A percentile compares a stretch with the other conserved stretches of the same genome.
Conservation (phyloP, 345 rosid species). For the Rhodomyrtus tomentosa region DNA sequence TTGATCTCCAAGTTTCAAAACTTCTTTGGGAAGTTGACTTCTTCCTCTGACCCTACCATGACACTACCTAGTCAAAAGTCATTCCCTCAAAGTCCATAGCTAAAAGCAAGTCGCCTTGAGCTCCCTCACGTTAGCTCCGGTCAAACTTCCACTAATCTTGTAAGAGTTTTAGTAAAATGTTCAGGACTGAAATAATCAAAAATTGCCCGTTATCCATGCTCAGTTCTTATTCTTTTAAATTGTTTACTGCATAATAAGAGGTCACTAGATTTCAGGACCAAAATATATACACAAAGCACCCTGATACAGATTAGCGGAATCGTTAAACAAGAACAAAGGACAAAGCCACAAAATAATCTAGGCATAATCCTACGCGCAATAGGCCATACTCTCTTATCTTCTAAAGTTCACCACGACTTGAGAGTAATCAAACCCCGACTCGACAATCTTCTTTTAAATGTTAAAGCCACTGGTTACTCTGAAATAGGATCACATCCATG, state of each 20-base stretch:
- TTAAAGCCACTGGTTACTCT: not conserved
- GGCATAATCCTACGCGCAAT: not conserved
- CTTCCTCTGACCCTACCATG: not conserved
- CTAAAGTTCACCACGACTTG: not conserved
- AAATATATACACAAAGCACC: not conserved
- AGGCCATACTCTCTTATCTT: not conserved
- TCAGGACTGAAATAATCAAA: not conserved
- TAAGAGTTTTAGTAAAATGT: too few relatives aligned
- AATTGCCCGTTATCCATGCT: not conserved
- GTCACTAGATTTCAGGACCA: not conserved
- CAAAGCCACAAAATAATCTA: not conserved
- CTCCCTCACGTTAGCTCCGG: not conserved
- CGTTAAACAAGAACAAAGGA: not conserved
- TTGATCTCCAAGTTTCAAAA: not conserved
- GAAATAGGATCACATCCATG: not conserved
- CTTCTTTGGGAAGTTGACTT: not conserved
- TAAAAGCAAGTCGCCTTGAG: not conserved
- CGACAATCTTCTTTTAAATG: not conserved
- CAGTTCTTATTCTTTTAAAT: not conserved
- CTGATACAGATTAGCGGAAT: not conserved
- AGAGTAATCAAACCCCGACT: not conserved
- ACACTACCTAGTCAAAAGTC: not conserved
- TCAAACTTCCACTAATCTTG: not conserved
- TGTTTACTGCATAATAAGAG: not conserved
- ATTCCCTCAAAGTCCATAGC: not conserved